These are phyloP conservation scores for Oidiodendron maius DNA, from an alignment of 495 filamentous ascomycete species.

Conservation along the genomic window DNA sequence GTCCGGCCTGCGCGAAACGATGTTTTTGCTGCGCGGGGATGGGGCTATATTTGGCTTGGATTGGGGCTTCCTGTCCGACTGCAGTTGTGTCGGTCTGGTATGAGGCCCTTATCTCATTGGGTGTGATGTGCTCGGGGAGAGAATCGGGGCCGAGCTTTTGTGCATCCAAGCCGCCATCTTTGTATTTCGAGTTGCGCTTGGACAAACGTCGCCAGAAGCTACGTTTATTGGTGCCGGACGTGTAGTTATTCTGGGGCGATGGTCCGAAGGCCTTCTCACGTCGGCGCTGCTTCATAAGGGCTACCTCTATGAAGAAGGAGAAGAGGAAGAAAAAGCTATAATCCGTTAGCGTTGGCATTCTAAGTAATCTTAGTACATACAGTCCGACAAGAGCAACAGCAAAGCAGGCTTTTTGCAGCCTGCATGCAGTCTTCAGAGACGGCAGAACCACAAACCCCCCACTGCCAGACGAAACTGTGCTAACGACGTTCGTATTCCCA, in stretches of 20 bases:
- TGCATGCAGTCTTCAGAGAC: conserved; percentile 54
- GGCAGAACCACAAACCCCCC: conserved; percentile 35
- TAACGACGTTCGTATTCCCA: conserved; percentile 42
- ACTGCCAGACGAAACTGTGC: conserved; percentile 26
- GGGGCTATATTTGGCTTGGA: conserved; percentile 17
- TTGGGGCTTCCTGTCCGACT: conserved; percentile 11
- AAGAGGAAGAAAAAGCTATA: conserved; percentile 62
- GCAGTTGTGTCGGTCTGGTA: conserved; percentile 20
- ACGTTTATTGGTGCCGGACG: conserved; percentile 51
- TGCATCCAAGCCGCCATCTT: conserved; percentile 17
- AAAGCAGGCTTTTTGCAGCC: conserved; percentile 65
- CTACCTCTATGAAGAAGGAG: conserved; percentile 56
- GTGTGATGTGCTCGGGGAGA: conserved; percentile 21
- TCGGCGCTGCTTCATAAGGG: conserved; percentile 62
- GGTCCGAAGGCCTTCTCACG: conserved; percentile 78
- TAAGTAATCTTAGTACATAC: conserved; percentile 44
- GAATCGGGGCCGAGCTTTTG: conserved; percentile 31
- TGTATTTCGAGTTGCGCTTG: conserved; percentile 30
- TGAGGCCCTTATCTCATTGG: conserved; percentile 9
- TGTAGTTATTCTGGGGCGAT: conserved; percentile 71
- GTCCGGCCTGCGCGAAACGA: no score
- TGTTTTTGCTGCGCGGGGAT: no score
- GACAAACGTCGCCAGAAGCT: conserved; percentile 40
- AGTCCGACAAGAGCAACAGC: conserved; percentile 71
- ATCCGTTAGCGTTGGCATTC: conserved; percentile 1